Base-by-base conservation (phyloP, 306 rosid genomes). In the Cicer cuneatum region DNA sequence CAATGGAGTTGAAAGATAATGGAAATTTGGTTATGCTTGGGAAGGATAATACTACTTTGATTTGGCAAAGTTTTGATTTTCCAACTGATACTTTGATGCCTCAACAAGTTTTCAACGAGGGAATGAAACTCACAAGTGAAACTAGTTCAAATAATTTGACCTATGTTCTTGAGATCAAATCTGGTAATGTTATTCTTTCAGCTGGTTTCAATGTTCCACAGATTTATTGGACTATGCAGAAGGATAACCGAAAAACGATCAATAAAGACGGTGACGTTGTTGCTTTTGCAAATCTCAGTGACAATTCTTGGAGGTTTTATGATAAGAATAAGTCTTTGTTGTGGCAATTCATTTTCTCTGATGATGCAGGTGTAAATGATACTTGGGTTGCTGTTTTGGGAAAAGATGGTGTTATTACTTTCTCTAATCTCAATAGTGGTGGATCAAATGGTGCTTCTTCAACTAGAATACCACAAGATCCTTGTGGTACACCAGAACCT, bases 41-140 rank as follows among this genome's bases (percentile, higher is more conserved):
- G 16, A 85, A 47, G 8, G 88, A 81, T 42, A 79, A 81, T 10
- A 71, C 8, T 12, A 75, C 72, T 4, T 29, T 82, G 4, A 65
- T 89, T 71, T 94, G 99, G 99, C 87, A 90, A 80, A 94, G 99
- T 89, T 94, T 94, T 76, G 68, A 73, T 54, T 87, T 90, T 73
- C 99, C 99, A 15, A 90, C 97, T 3, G 84, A 94, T 81, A 90
- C 96, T 65, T 83, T 94, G 62, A 63, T 92, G 47, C 86, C 92
- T 74, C 71, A 45, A 37, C 99, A 94, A 80, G 84, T 85, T n/a
- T 88, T 88, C 78, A 66, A 12, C 1, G 87, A 87, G 74, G 99
- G 99, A 43, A 87, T 90, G 93, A 92, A 69, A 71, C 93, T 92
- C 48, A 70, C 76, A 15, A 92, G 95, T 73, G 81, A 87, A 47